Base-by-base conservation (phyloP, 2,329 filamentous ascomycete species). In the Neofusicoccum kwambonambiense region DNA sequence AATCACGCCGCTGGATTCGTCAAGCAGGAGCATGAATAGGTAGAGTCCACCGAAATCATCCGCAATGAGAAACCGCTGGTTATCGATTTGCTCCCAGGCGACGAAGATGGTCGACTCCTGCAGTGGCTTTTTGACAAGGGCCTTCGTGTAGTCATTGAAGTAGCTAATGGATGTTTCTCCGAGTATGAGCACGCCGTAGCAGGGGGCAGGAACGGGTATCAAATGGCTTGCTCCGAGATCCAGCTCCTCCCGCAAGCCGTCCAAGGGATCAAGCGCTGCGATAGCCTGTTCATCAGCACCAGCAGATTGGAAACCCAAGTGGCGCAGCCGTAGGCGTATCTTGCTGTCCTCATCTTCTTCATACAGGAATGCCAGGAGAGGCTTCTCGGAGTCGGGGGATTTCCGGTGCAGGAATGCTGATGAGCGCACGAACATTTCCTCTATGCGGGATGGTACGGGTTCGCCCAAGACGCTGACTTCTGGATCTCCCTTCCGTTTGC, bases 1-100 rank as follows among this genome's bases (percentile, higher is more conserved):
- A 0, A 97, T 91, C 6, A 45, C 41, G 15, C 88, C 86, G 5
- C 87, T 85, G 3, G 86, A 83, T 9, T 84, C 80, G 54, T 84
- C 83, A 2, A 92, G 83, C 13, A 90, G 77, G 12, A 99, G 86
- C 74, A 92, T 92, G 42, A 99, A 80, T n/a, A 97, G 81, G 73
- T 94, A 93, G 27, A 99, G 77, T 57, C 85, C 86, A 15, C 95
- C 94, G 73, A 95, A 97, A 70, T 97, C 93, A 74, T 99, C 95
- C 1, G 90, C 93, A 2, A 99, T 80, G n/a, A 97, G 82, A 80
- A 93, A 98, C 71, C 90, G 86, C 44, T 90, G 89, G 27, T 88
- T 87, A 71, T 98, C 91, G 60, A 95, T 88, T 71, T 89, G 87
- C 67, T 91, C 90, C 93, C 94, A 99, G 2, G 92, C 88, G n/a